Evolutionary conservation across 2,329 filamentous ascomycete species (phyloP), one percentile per base, ranked within the genome.

Genomic region (Diaporthe destruens): DNA sequence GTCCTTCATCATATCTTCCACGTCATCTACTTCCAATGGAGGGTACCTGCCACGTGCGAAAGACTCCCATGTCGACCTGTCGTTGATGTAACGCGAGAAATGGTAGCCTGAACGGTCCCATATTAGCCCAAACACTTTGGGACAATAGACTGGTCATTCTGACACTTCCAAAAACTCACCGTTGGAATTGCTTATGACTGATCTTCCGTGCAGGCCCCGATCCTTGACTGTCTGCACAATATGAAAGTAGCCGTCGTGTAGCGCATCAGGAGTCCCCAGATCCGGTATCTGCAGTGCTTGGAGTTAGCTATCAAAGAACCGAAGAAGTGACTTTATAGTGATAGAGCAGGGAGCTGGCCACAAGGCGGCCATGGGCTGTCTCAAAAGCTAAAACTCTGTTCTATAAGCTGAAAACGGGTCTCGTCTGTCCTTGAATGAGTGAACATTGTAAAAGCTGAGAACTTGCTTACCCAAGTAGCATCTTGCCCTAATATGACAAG

Each of bases 141-240:
- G 9, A 12, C 12, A 14, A 29, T 6, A 16, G 32, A 16, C 18
- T 4, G n/a, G 7, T 29, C n/a, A 32, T n/a, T 23, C 29, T 11
- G 34, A 55, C 7, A 1, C 14, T 68, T 39, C 29, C 29, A 6
- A 18, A 3, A 29, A 23, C 63, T 55, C 51, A 54, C 65, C 34
- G 8, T 23, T 55, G 5, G 65, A 68, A n/a, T 42, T 42, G 23
- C 49, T 68, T 20, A 68, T 32, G 2, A 55, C 65, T 44, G 65
- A 36, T 32, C 53, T 55, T 18, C 65, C 65, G 18, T 68, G 65
- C 6, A 68, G 51, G 18, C 49, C 23, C 12, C 49, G 36, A 12
- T 55, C 36, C 9, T 68, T 7, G 23, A 68, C 65, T 32, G 32
- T n/a, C 20, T 68, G 34, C 32, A 68, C 49, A 9, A 68, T n/a